Evolutionary conservation across 2,329 filamentous ascomycete species (phyloP).

Genomic region (Pseudogymnoascus sp.): DNA sequence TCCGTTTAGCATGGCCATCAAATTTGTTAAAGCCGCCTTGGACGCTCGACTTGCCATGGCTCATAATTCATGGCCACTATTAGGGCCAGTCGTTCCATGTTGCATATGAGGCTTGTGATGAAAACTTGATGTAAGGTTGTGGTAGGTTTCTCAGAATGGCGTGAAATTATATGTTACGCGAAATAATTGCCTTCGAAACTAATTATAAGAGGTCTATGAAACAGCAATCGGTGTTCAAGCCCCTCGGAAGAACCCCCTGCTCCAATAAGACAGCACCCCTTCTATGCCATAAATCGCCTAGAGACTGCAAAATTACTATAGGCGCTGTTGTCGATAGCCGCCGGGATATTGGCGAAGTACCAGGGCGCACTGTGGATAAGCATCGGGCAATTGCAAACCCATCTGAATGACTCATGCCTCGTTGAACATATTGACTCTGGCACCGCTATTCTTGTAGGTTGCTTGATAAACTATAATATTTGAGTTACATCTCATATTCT

Average conservation of each 20-base stretch:
- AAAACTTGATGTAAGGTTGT: not conserved
- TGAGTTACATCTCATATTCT: not conserved
- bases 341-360: not conserved
- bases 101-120: not conserved
- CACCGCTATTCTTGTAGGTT: not conserved
- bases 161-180: no score
- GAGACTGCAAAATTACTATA: not conserved
- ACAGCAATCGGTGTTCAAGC: not conserved
- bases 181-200: no score
- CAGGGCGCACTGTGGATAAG: not conserved
- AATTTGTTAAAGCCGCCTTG: not conserved
- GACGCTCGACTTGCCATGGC: not conserved
- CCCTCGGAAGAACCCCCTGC: not conserved
- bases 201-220: not conserved
- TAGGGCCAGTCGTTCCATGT: not conserved
- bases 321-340: not conserved
- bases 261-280: not conserved
- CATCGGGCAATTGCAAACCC: not conserved
- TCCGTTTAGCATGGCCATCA: not conserved
- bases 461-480: not conserved
- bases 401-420: not conserved
- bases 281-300: not conserved
- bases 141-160: not conserved
- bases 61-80: not conserved
- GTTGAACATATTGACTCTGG: not conserved